phyloP scores from a whole-genome alignment of 2,329 filamentous ascomycete genomes.

The Aspergillus pseudoglaucus region DNA sequence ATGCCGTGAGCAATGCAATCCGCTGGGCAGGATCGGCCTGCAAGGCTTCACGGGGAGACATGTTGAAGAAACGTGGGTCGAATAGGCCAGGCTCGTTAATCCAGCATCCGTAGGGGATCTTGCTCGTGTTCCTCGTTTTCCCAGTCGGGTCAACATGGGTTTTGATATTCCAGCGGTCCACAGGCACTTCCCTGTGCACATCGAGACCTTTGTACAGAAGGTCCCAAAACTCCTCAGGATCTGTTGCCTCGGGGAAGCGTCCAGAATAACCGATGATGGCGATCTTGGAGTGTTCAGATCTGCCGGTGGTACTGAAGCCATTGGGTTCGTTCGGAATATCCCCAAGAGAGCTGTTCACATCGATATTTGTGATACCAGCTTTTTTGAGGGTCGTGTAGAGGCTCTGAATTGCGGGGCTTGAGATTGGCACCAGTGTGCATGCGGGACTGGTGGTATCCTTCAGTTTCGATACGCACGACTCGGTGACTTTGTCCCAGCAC shows the following conservation, averaged over 20 bases:
- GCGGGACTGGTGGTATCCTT: constrained; percentile 8
- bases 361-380: constrained; percentile 17
- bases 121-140: constrained; percentile 63
- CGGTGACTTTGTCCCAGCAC: constrained; percentile 37
- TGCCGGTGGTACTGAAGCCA: constrained; percentile 20
- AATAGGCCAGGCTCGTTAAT: constrained; percentile 65
- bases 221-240: constrained; percentile 62
- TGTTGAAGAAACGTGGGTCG: constrained; percentile 70
- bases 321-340: constrained; percentile 18
- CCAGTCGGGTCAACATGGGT: constrained; percentile 62
- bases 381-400: constrained; percentile 27
- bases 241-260: constrained; percentile 63
- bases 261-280: constrained; percentile 76
- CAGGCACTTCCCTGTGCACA: constrained; percentile 58
- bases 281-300: constrained; percentile 19
- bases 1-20: constrained; percentile 61
- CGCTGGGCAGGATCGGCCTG: constrained; percentile 55
- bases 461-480: constrained; percentile 22
- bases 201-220: constrained; percentile 63
- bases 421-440: constrained; percentile 25
- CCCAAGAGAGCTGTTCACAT: constrained; percentile 20
- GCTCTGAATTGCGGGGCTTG: constrained; percentile 27
- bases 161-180: constrained; percentile 61
- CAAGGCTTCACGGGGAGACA: constrained; percentile 66
- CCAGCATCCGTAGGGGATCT: constrained; percentile 66